A percentile compares a stretch with the other conserved stretches of the same genome.
Conservation (phyloP, 192 early-diverging fungal genomes). For the Pilaira anomala region DNA sequence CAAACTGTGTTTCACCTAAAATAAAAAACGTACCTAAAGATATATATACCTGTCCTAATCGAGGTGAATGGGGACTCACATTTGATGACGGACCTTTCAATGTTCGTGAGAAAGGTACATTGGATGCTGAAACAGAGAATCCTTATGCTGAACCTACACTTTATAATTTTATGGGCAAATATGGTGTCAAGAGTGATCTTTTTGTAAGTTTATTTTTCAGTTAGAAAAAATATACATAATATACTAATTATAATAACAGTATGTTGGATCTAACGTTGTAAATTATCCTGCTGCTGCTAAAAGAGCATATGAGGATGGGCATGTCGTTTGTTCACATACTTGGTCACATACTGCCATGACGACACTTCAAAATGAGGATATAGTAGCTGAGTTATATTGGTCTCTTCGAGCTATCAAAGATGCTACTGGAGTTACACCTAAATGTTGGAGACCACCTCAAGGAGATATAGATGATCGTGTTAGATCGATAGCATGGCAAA, state of each 20-base stretch:
- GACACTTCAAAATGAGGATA: constrained; percentile 33
- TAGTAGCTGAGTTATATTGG: constrained; percentile 51
- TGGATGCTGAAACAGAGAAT: not conserved
- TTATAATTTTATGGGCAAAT: constrained; percentile 19
- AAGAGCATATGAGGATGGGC: constrained; percentile 36
- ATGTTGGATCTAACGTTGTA: constrained; percentile 38
- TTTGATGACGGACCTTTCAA: constrained; percentile 29
- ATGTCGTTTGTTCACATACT: constrained; percentile 56
- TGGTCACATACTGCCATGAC: constrained; percentile 56
- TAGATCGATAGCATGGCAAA: constrained; percentile 28
- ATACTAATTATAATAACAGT: constrained; percentile 13
- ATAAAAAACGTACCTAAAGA: constrained; percentile 23
- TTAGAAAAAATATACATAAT: not conserved
- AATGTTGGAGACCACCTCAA: constrained; percentile 46
- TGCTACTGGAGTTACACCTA: constrained; percentile 38
- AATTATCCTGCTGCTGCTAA: constrained; percentile 27
- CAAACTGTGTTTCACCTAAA: constrained; percentile 19
- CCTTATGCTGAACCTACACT: constrained; percentile 16
- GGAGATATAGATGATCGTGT: constrained; percentile 48
- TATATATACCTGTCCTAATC: constrained; percentile 4
- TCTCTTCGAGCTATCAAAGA: constrained; percentile 40
- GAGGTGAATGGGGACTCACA: constrained; percentile 22
- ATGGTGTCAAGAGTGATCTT: constrained; percentile 4
- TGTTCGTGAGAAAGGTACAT: not conserved
- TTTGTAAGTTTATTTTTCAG: constrained; percentile 8